Conservation (phyloP, 2,329 filamentous ascomycete genomes). For the Pyrenochaeta sp. region DNA sequence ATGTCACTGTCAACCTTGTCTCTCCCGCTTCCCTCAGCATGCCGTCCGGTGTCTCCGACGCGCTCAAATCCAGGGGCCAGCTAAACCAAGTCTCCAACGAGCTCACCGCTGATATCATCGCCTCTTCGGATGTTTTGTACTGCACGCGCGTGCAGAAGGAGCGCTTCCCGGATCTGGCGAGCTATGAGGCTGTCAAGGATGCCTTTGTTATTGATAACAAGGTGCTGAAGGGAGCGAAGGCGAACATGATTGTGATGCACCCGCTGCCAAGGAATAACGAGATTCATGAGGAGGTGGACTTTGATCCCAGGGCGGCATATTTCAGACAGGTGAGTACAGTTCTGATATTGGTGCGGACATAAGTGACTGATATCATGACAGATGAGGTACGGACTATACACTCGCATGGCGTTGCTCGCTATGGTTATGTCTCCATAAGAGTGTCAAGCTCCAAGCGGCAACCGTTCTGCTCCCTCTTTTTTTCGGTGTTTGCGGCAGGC, state of each 20-base stretch:
- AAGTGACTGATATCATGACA: slow-evolving; percentile 60
- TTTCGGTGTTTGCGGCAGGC: slow-evolving; percentile 5
- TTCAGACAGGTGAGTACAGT: slow-evolving; percentile 88
- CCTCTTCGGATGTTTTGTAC: slow-evolving; percentile 90
- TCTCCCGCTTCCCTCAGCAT: slow-evolving; percentile 81
- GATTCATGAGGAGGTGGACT: slow-evolving; percentile 95
- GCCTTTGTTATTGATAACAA: slow-evolving; percentile 89
- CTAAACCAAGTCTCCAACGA: slow-evolving; percentile 77
- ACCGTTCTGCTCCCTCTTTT: background rate
- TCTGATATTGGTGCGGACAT: background rate
- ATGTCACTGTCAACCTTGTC: slow-evolving; percentile 92
- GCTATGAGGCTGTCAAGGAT: slow-evolving; percentile 89
- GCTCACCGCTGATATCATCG: slow-evolving; percentile 86
- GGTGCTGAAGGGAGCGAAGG: slow-evolving; percentile 89
- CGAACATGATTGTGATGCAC: slow-evolving; percentile 93
- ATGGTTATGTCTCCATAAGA: slow-evolving; percentile 76
- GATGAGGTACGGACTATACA: slow-evolving; percentile 99
- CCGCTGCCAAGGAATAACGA: slow-evolving; percentile 93
- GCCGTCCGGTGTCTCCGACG: slow-evolving; percentile 75
- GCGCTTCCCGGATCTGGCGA: slow-evolving; percentile 80
- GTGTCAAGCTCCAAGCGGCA: background rate
- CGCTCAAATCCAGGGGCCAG: slow-evolving; percentile 77
- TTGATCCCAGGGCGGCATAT: slow-evolving; percentile 95
- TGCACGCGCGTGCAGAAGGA: slow-evolving; percentile 98
- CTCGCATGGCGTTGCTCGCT: slow-evolving; percentile 95